These are phyloP conservation scores for Martensiomyces pterosporus DNA, from an alignment of 192 early-diverging fungal genomes.

Conservation along the genomic window DNA sequence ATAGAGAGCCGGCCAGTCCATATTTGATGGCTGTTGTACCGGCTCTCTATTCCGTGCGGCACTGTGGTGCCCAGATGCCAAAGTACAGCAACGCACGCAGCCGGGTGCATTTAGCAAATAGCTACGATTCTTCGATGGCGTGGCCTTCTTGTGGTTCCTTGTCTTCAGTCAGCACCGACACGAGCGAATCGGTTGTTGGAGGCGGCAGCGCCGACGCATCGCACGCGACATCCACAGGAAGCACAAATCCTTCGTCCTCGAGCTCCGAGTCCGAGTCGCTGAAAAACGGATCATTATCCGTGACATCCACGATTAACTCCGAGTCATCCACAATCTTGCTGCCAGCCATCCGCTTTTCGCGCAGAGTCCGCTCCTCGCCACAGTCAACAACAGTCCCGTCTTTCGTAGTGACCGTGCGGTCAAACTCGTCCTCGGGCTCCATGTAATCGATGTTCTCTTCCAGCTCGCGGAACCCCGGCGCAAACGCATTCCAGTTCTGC, in stretches of 20 bases:
- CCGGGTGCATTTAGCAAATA: no score
- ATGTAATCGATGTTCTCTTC: constrained; percentile 94
- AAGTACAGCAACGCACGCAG: no score
- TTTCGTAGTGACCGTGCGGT: constrained; percentile 36
- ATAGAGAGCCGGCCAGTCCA: no score
- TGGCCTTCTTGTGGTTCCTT: no score
- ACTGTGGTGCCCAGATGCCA: no score
- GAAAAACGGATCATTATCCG: constrained; percentile 42
- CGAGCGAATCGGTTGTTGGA: no score
- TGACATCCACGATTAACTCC: constrained; percentile 35
- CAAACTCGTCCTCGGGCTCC: constrained; percentile 93
- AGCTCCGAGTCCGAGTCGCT: constrained; percentile 44
- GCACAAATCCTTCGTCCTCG: constrained; percentile 37
- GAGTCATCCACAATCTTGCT: constrained; percentile 9
- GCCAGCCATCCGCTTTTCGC: constrained; percentile 4
- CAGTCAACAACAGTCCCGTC: constrained; percentile 24
- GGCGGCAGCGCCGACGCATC: constrained; percentile 12
- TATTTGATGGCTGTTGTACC: no score
- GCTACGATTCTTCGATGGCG: no score
- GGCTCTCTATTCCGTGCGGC: no score
- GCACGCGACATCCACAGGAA: constrained; percentile 18
- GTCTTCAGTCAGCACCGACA: no score
- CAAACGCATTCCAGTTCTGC: constrained; percentile 88
- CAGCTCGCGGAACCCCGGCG: constrained; percentile 87
- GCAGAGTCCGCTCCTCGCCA: constrained; percentile 7